Conservation (phyloP, 2,329 filamentous ascomycete species). For the Torrubiella hemipterigena region DNA sequence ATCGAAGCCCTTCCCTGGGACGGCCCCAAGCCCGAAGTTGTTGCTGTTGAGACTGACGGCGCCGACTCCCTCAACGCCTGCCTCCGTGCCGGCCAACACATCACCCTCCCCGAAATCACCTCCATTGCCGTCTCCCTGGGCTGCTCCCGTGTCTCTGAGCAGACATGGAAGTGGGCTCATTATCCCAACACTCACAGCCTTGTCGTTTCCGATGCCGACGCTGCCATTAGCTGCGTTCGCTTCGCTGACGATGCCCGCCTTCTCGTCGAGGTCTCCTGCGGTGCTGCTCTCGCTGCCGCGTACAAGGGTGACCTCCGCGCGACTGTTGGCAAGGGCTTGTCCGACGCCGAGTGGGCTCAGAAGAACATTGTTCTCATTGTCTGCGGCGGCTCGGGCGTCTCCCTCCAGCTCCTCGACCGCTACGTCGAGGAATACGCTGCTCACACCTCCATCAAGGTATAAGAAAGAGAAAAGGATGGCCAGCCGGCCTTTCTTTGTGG, state of each 20-base stretch:
- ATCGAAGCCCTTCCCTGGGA: constrained; percentile 35
- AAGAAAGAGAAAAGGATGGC: constrained; percentile 3
- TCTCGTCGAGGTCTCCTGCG: constrained; percentile 76
- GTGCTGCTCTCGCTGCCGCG: constrained; percentile 60
- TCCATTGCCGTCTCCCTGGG: constrained; percentile 66
- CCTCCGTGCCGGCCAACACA: constrained; percentile 40
- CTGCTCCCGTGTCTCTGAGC: constrained; percentile 55
- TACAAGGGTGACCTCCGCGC: constrained; percentile 53
- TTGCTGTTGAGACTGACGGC: constrained; percentile 67
- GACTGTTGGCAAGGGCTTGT: constrained; percentile 39
- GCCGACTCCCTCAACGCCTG: constrained; percentile 58
- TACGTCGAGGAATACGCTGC: constrained; percentile 38
- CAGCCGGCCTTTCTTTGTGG: not conserved
- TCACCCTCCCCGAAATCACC: constrained; percentile 60
- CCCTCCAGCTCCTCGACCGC: constrained; percentile 44
- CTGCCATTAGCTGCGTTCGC: constrained; percentile 62
- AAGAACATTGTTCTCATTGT: constrained; percentile 75
- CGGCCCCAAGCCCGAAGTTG: constrained; percentile 32
- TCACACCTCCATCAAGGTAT: constrained; percentile 19
- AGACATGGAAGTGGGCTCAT: constrained; percentile 53
- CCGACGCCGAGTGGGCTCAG: constrained; percentile 45
- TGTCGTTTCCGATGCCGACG: constrained; percentile 45
- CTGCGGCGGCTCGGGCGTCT: constrained; percentile 66
- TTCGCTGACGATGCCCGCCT: constrained; percentile 74
- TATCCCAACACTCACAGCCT: constrained; percentile 24